A percentile compares a stretch with the other conserved stretches of the same genome.
Conservation (phyloP, 805 yeast genomes). For the Suhomyces emberorum region DNA sequence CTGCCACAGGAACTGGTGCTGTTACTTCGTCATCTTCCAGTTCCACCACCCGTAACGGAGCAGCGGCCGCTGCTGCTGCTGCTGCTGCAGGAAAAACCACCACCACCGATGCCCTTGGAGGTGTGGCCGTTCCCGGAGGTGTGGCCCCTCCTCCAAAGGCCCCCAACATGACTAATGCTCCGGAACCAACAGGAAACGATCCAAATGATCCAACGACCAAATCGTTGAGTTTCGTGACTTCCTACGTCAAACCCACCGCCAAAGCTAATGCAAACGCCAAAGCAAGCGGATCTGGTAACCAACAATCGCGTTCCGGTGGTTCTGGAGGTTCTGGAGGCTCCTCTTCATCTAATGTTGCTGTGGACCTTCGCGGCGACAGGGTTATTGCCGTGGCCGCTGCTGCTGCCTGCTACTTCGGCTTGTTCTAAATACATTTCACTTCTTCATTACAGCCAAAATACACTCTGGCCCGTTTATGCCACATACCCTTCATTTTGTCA, state of each 20-base stretch:
- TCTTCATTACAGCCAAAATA: no score
- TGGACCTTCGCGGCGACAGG: not conserved
- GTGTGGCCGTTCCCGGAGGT: constrained; percentile 3
- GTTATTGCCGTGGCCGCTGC: constrained; percentile 6
- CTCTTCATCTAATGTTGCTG: not conserved
- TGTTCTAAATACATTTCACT: no score
- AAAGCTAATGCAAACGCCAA: not conserved
- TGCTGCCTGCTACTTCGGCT: not conserved
- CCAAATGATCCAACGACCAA: constrained; percentile 21
- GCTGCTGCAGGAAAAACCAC: constrained; percentile 13
- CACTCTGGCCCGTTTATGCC: no score
- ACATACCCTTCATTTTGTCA: no score
- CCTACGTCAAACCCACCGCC: constrained; percentile 18
- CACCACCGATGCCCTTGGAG: constrained; percentile 10
- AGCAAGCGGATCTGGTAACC: constrained; percentile 3
- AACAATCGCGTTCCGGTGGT: constrained; percentile 8
- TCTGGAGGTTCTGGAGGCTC: not conserved
- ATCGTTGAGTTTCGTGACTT: constrained; percentile 28
- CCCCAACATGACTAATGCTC: constrained; percentile 8
- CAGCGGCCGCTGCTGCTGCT: constrained; percentile 10
- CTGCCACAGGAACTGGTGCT: constrained; percentile 10
- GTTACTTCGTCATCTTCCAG: constrained; percentile 12
- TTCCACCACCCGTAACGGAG: constrained; percentile 7
- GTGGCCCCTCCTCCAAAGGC: constrained; percentile 9
- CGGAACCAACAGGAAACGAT: constrained; percentile 16